Conservation (phyloP, 2,329 filamentous ascomycete genomes). For the Neurospora sp. region DNA sequence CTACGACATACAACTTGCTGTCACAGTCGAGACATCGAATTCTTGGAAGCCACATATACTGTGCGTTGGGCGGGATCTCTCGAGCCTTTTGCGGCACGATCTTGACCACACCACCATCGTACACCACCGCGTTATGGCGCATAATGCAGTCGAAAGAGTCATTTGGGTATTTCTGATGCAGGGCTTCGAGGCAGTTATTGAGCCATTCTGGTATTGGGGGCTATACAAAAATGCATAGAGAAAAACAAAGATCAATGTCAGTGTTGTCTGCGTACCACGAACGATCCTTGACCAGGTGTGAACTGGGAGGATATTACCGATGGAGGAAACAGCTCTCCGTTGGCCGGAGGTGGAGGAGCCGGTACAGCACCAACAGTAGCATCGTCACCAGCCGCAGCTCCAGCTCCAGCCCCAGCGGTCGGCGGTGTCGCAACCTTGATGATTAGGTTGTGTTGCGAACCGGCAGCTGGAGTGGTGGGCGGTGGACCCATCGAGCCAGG, state of each 20-base stretch:
- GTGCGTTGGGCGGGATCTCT: constrained; percentile 52
- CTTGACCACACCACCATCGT: background rate
- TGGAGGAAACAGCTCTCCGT: constrained; percentile 44
- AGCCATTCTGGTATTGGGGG: constrained; percentile 86
- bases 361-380: constrained; percentile 49
- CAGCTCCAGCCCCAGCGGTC: background rate
- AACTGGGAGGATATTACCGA: constrained; percentile 43
- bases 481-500: constrained; percentile 47
- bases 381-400: background rate
- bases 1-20: constrained; percentile 86
- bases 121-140: constrained; percentile 60
- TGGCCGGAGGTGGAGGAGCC: constrained; percentile 52
- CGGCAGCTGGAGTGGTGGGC: constrained; percentile 28
- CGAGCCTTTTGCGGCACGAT: background rate
- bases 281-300: constrained; percentile 1
- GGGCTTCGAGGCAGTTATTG: constrained; percentile 56
- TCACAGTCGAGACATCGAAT: constrained; percentile 90
- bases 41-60: constrained; percentile 76
- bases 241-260: constrained; percentile 6
- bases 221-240: constrained; percentile 33
- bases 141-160: constrained; percentile 85
- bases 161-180: constrained; percentile 63
- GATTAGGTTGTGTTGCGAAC: constrained; percentile 21
- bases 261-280: background rate
- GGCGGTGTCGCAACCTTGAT: constrained; percentile 16